These are phyloP conservation scores for Yarrowia alimentaria DNA, from an alignment of 805 yeast genomes.

Conservation along the genomic window DNA sequence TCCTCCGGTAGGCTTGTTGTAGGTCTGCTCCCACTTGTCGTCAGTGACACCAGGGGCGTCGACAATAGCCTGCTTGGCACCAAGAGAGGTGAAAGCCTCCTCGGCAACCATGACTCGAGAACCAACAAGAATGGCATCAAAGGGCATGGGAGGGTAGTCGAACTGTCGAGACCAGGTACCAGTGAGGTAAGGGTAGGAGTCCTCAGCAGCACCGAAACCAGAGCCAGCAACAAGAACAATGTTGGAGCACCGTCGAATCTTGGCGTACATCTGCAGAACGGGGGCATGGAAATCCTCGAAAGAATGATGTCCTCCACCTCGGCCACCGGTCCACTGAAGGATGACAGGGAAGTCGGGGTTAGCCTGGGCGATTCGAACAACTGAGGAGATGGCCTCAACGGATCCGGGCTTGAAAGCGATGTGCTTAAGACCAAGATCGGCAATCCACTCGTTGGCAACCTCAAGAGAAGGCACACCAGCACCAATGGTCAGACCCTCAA, in stretches of 20 bases:
- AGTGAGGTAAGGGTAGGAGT: slow-evolving; percentile 94
- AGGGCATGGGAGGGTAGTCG: slow-evolving; percentile 98
- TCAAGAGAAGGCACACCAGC: slow-evolving; percentile 99
- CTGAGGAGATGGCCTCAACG: slow-evolving; percentile 83
- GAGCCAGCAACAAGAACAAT: slow-evolving; percentile 94
- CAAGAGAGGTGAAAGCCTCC: slow-evolving; percentile 92
- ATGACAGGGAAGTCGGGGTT: slow-evolving; percentile 97
- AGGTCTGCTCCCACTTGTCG: slow-evolving; percentile 86
- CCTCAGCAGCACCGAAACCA: slow-evolving; percentile 96
- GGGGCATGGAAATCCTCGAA: slow-evolving; percentile 99
- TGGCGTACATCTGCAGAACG: slow-evolving; percentile 89
- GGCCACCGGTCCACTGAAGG: slow-evolving; percentile 99
- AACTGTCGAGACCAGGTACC: slow-evolving; percentile 91
- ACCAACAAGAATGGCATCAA: slow-evolving; percentile 94
- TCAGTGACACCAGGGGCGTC: slow-evolving; percentile 89
- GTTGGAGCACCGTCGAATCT: slow-evolving; percentile 87
- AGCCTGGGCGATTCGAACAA: slow-evolving; percentile 86
- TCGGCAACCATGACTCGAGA: slow-evolving; percentile 96
- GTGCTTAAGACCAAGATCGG: slow-evolving; percentile 86
- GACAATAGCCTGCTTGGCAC: slow-evolving; percentile 89
- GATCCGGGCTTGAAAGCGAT: slow-evolving; percentile 98
- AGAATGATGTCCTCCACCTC: slow-evolving; percentile 99
- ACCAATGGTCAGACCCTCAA: slow-evolving; percentile 94
- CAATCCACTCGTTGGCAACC: slow-evolving; percentile 94
- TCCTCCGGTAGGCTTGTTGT: slow-evolving; percentile 96